Conservation (phyloP, 352 stramenopile genomes). For the Phytophthora pseudosyringae region DNA sequence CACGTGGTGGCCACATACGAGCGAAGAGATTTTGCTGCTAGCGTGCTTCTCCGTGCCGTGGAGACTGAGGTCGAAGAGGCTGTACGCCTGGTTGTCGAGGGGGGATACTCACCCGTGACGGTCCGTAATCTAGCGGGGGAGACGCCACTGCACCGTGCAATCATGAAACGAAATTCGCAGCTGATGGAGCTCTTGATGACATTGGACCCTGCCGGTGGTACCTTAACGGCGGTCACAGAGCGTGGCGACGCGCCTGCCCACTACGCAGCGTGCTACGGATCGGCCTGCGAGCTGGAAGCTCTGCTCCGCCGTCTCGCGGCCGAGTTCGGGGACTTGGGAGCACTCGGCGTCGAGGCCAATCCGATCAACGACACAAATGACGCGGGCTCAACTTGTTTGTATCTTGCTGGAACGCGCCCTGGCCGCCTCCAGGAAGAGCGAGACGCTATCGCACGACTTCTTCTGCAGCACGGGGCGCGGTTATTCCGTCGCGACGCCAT, state of each 20-base stretch:
- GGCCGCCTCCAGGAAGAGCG: slow-evolving; percentile 1
- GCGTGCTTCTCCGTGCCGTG: slow-evolving; percentile 13
- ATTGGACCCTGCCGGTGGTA: slow-evolving; percentile 3
- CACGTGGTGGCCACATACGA: slow-evolving; percentile 22
- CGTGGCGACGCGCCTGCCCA: slow-evolving; percentile 8
- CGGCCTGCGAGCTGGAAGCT: slow-evolving; percentile 9
- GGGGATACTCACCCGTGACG: slow-evolving; percentile 14
- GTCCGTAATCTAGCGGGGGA: slow-evolving; percentile 14
- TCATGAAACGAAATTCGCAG: slow-evolving; percentile 15
- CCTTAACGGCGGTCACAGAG: slow-evolving; percentile 3
- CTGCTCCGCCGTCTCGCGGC: background rate
- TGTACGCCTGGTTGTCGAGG: slow-evolving; percentile 29
- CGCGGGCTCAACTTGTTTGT: slow-evolving; percentile 7
- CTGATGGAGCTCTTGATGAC: slow-evolving; percentile 21
- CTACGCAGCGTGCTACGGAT: slow-evolving; percentile 23
- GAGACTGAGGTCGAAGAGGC: slow-evolving; percentile 18
- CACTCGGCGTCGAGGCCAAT: slow-evolving; percentile 2
- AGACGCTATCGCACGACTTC: slow-evolving; percentile 13
- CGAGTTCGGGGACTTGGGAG: slow-evolving; percentile 16
- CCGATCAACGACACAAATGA: slow-evolving; percentile 16
- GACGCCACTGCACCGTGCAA: slow-evolving; percentile 27
- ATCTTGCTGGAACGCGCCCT: slow-evolving; percentile 1
- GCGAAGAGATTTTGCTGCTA: slow-evolving; percentile 18
- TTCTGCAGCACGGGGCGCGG: slow-evolving; percentile 22
- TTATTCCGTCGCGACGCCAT: slow-evolving; percentile 14